Conservation (phyloP, 805 yeast genomes). For the Candida endomychidarum region DNA sequence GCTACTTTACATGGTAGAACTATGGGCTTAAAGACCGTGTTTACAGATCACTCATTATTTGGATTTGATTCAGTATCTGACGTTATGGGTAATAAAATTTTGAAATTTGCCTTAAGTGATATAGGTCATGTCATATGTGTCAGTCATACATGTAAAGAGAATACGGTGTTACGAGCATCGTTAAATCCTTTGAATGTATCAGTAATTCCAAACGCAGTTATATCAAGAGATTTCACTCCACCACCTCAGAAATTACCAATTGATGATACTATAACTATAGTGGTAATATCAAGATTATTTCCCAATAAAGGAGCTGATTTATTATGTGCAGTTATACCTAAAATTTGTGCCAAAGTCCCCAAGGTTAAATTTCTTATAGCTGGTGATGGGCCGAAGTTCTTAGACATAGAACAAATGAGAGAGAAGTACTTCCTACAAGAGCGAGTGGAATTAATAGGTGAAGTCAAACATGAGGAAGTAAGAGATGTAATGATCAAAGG, state of each 20-base stretch:
- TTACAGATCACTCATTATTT: slow-evolving; percentile 94
- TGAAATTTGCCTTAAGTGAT: slow-evolving; percentile 81
- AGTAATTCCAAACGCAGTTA: slow-evolving; percentile 96
- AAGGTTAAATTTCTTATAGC: slow-evolving; percentile 82
- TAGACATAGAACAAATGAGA: slow-evolving; percentile 93
- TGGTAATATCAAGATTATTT: slow-evolving; percentile 85
- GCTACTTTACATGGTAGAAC: slow-evolving; percentile 88
- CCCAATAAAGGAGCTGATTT: slow-evolving; percentile 97
- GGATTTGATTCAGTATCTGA: too few species aligned
- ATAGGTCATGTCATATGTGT: slow-evolving; percentile 96
- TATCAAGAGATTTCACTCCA: slow-evolving; percentile 66
- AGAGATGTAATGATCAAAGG: slow-evolving; percentile 92
- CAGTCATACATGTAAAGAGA: slow-evolving; percentile 94
- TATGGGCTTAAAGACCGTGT: slow-evolving; percentile 88
- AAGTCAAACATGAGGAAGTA: slow-evolving; percentile 89
- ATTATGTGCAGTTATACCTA: slow-evolving; percentile 79
- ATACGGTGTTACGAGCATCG: slow-evolving; percentile 84
- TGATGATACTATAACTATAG: slow-evolving; percentile 60
- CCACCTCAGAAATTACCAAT: slow-evolving; percentile 2
- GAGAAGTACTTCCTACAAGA: slow-evolving; percentile 85
- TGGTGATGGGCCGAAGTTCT: slow-evolving; percentile 95
- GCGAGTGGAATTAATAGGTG: slow-evolving; percentile 80
- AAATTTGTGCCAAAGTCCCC: slow-evolving; percentile 62
- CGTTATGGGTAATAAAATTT: slow-evolving; percentile 81
- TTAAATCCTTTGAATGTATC: slow-evolving; percentile 75